Evolutionary conservation across 2,329 filamentous ascomycete species (phyloP), one percentile per base, ranked within the genome.

Genomic region (Colletotrichum theobromicola): DNA sequence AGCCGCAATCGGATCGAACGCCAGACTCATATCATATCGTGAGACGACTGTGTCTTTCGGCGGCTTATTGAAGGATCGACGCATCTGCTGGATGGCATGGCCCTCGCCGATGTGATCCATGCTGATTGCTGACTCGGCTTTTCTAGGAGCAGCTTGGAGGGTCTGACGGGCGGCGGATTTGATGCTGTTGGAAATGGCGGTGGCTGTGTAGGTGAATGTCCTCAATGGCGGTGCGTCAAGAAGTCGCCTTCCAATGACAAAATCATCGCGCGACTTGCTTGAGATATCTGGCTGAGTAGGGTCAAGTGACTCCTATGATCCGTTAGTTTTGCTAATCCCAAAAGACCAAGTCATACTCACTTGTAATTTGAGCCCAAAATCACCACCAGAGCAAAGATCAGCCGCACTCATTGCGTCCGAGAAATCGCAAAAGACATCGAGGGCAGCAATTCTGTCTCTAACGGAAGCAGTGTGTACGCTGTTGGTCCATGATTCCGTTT

Each of bases 321-420:
- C 9, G 62, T 79, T 60, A 78, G 79, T 42, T 26, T n/a, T 16
- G 32, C 12, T 30, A 16, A n/a, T 26, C 8, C 24, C 16, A 21
- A 15, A 8, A 12, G 21, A 30, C 2, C 24, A 2, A 67, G 73
- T 32, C 67, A 75, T 78, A 69, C 42, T 50, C 76, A 86, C 82
- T 77, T 83, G 76, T 58, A 86, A 80, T 16, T 80, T 83, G 4
- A 78, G 82, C 5, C 86, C 87, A 62, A 90, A 87, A 7, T 85
- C 85, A 28, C 86, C 83, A 18, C 84, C 82, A 26, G 90, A 90
- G 79, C 87, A 90, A 3, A 93, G 72, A 81, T 97, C 94, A 24
- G 91, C 89, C 50, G 89, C 88, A 80, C 94, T 95, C 83, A 94
- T 86, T 2, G 87, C 83, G 10, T 92, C 90, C 13, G 88, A 84